Evolutionary conservation across 2,329 filamentous ascomycete species (phyloP), one percentile per base, ranked within the genome.

Genomic region (Furcasterigmium sp.): DNA sequence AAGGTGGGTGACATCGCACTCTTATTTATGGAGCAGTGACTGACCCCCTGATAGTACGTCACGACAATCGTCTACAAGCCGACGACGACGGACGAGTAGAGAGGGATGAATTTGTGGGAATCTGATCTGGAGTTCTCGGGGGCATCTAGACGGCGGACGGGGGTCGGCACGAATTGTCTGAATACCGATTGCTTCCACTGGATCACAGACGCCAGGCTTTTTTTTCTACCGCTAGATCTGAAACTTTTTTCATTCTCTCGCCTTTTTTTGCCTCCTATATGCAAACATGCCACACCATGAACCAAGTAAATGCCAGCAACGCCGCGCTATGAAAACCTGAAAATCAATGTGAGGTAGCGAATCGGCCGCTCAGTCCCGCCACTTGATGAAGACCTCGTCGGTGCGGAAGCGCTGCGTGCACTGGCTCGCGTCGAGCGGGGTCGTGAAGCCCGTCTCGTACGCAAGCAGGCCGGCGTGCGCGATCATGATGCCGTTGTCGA

Each of bases 401-500:
- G 87, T 91, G 55, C 87, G 80, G 60, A 90, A 91, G 42, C 87
- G 73, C 62, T 91, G 87, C 13, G 87, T 91, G 63, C 85, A 95
- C 11, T 85, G 88, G 53, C 85, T 91, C 36, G 96, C 87, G 50
- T 84, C 82, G 37, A 97, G 61, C 8, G 76, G 68, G 2, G 90
- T 96, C 46, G 68, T 74, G 58, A 89, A 90, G 2, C 91, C 91
- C 14, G 82, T 91, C 62, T 83, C 75, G 61, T 86, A 93, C 2
- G 91, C 91, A 56, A 96, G 62, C 55, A 98, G 66, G 3, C 93
- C 93, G 2, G 93, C 93, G 63, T 98, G 91, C 2, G 93, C 93
- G 69, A 98, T 98, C 93, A 98, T 98, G 60, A 98, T 97, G 39
- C 93, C 93, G 57, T 98, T 98, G 65, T 98, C 93, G 55, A 98